Evolutionary conservation across 208 protist species (phyloP), one percentile per base, ranked within the genome.

Genomic region (Acanthamoeba healyi): DNA sequence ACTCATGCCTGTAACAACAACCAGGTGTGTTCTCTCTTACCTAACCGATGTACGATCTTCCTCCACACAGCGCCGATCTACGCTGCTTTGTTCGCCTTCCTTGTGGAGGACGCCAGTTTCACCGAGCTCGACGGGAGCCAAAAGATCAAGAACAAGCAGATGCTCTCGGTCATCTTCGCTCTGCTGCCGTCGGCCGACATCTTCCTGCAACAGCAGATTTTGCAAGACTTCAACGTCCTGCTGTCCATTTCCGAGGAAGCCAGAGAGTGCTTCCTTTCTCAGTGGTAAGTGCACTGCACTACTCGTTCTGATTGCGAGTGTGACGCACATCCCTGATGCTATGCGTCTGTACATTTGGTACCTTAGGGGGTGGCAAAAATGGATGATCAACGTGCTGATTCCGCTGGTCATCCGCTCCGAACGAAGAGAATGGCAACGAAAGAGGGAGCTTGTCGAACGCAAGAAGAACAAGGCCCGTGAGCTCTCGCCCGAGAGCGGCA

Each of bases 91-190:
- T 84, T 84, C 26, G 74, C 74, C 34, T 84, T 84, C 38, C 74
- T 84, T 7, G 74, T 84, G 42, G 74, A 84, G 42, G 74, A 84
- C 26, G 38, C 42, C 74, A 42, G n/a, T 17, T 84, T 84, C 42
- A 84, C 74, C 42, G 74, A 84, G 26, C 74, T 84, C 12, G 74
- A 84, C 74, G 74, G 74, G 7, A 84, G 17, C 26, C 74, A 84
- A 26, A 84, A 84, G 38, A 84, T 84, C 36, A 84, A 84, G 38
- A 84, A 84, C 74, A 84, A 84, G 29, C 74, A 84, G 29, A 84
- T 84, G 10, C 29, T 84, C 6, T 29, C 74, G 15, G 74, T 84
- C 38, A 84, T 84, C 74, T 84, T 84, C 42, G 74, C 74, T 9
- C 74, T 84, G 7, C 24, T 84, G 10, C 74, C 74, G 7, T 84